These are phyloP conservation scores for Termitomyces sp. DNA, from an alignment of 768 basidiomycete species.

Conservation along the genomic window DNA sequence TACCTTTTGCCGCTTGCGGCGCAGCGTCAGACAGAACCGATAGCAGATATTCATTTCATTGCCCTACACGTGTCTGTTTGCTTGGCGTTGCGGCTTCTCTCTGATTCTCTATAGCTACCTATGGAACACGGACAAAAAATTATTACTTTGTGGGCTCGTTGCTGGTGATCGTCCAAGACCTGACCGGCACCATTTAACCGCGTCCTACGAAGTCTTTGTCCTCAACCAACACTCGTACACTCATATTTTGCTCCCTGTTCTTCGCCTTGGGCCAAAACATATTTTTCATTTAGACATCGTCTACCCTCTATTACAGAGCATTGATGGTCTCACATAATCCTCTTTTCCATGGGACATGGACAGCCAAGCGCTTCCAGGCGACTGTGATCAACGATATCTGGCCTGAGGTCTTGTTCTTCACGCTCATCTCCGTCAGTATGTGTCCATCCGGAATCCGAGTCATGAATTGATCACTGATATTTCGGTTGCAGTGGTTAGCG, in stretches of 20 bases:
- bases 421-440: slow-evolving; percentile 51
- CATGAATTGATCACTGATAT: neutral
- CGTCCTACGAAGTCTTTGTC: neutral
- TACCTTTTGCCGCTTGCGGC: neutral
- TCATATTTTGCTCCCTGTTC: neutral
- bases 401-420: slow-evolving; percentile 60
- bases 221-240: neutral
- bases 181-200: slow-evolving; percentile 3
- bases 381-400: slow-evolving; percentile 65
- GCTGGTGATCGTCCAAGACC: slow-evolving; percentile 6
- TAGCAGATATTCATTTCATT: no score
- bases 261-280: neutral
- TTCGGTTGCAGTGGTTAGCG: slow-evolving; percentile 43
- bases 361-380: slow-evolving; percentile 46
- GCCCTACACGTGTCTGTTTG: neutral
- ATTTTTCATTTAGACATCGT: neutral
- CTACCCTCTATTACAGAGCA: neutral
- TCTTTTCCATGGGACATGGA: slow-evolving; percentile 43
- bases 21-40: neutral
- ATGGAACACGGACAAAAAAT: neutral
- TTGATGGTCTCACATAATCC: slow-evolving; percentile 41
- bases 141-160: slow-evolving; percentile 3
- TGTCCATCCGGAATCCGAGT: neutral
- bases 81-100: neutral
- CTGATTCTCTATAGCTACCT: neutral